phyloP scores from a whole-genome alignment of 208 protist species.

The Trypanosoma conorhini region DNA sequence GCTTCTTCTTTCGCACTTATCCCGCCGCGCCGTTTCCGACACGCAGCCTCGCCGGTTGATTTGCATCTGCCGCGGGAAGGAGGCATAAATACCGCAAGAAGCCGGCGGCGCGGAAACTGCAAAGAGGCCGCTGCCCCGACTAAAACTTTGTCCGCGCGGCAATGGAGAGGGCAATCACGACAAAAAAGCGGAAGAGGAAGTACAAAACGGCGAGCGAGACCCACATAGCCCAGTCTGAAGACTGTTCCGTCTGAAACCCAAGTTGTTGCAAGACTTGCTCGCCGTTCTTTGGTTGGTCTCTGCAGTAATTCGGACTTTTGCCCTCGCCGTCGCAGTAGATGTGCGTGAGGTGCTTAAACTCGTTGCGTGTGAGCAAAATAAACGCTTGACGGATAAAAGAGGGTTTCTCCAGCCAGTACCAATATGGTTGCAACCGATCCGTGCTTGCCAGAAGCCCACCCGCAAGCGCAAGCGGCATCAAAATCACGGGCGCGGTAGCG shows the following conservation, averaged over 20 bases:
- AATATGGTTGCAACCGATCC: slow-evolving; percentile 68
- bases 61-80: not conserved
- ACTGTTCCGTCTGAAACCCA: slow-evolving; percentile 63
- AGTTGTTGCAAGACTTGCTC: slow-evolving; percentile 49
- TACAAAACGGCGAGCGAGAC: slow-evolving; percentile 54
- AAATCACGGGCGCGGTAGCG: slow-evolving; percentile 51
- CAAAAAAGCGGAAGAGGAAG: slow-evolving; percentile 38
- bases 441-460: slow-evolving; percentile 72
- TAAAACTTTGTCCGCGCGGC: slow-evolving; percentile 45
- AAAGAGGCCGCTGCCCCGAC: not conserved
- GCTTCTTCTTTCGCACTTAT: no score
- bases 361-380: slow-evolving; percentile 64
- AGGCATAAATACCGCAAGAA: not conserved
- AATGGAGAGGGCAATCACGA: slow-evolving; percentile 37
- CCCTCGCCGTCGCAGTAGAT: slow-evolving; percentile 52
- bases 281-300: slow-evolving; percentile 47
- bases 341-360: slow-evolving; percentile 52
- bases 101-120: not conserved
- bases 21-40: no score
- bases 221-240: slow-evolving; percentile 58
- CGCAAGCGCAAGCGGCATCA: slow-evolving; percentile 61
- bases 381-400: slow-evolving; percentile 71
- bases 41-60: no score
- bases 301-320: slow-evolving; percentile 52
- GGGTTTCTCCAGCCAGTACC: slow-evolving; percentile 79